phyloP scores from a whole-genome alignment of 495 filamentous ascomycete genomes.

The Penicillium argentinense region DNA sequence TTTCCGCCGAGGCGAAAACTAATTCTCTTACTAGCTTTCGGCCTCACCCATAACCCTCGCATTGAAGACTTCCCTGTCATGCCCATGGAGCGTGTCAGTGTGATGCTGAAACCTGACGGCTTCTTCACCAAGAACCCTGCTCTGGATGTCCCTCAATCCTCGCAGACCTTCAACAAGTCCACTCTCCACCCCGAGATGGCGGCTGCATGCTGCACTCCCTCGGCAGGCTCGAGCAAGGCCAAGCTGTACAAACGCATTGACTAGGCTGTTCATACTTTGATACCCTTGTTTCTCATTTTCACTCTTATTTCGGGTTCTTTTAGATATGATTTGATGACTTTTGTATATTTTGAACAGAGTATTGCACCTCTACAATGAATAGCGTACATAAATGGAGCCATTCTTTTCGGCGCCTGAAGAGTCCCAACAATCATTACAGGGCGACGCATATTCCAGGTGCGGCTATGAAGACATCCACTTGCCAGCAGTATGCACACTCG shows the following conservation, averaged over 20 bases:
- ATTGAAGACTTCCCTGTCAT: slow-evolving; percentile 68
- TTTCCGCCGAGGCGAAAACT: slow-evolving; percentile 1
- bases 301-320: background rate
- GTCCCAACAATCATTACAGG: too few relatives aligned
- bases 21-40: slow-evolving; percentile 44
- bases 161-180: slow-evolving; percentile 42
- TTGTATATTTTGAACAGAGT: background rate
- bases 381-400: too few relatives aligned
- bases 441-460: too few relatives aligned
- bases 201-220: slow-evolving; percentile 23
- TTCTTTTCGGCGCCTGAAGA: too few relatives aligned
- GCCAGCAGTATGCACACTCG: too few relatives aligned
- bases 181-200: slow-evolving; percentile 30
- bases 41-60: slow-evolving; percentile 60
- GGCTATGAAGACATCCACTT: too few relatives aligned
- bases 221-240: slow-evolving; percentile 26
- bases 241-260: slow-evolving; percentile 42
- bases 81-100: slow-evolving; percentile 60
- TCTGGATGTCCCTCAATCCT: slow-evolving; percentile 64
- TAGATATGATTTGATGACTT: slow-evolving; percentile 4
- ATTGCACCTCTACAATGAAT: too few relatives aligned
- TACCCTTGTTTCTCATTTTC: slow-evolving; percentile 1
- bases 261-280: slow-evolving; percentile 10
- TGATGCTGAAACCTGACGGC: slow-evolving; percentile 67
- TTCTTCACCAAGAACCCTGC: slow-evolving; percentile 78